Conservation (phyloP, 1,284 basidiomycete species). For the Kalmanozyma brasiliensis region DNA sequence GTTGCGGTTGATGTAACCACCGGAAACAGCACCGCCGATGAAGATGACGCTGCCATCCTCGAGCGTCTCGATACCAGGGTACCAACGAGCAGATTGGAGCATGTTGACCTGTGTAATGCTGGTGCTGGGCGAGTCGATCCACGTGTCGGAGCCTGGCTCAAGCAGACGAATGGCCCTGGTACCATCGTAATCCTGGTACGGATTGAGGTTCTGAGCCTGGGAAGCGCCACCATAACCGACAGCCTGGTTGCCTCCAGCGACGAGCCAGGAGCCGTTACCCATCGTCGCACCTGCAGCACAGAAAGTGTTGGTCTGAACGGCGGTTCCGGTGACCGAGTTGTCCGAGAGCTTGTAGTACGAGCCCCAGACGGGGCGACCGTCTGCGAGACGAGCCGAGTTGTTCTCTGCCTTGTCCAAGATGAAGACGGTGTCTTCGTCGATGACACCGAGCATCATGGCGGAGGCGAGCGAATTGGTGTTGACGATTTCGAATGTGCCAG, state of each 20-base stretch:
- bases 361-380: conserved; percentile 62
- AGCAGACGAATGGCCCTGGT: conserved; percentile 63
- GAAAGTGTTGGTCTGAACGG: conserved; percentile 68
- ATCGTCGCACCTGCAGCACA: conserved; percentile 67
- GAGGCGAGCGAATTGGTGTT: conserved; percentile 60
- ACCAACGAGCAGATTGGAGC: conserved; percentile 63
- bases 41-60: conserved; percentile 63
- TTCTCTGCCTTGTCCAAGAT: conserved; percentile 69
- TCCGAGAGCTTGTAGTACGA: conserved; percentile 56
- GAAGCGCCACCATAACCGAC: conserved; percentile 62
- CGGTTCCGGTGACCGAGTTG: conserved; percentile 55
- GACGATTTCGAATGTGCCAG: conserved; percentile 60
- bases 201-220: conserved; percentile 30
- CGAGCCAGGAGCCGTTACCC: conserved; percentile 68
- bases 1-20: conserved; percentile 68
- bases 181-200: conserved; percentile 64
- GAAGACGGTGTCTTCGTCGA: conserved; percentile 65
- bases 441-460: conserved; percentile 67
- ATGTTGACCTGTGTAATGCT: conserved; percentile 41
- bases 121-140: conserved; percentile 55
- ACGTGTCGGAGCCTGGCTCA: conserved; percentile 51
- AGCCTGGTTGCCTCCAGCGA: conserved; percentile 68
- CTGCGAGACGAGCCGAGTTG: conserved; percentile 53
- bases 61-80: conserved; percentile 65
- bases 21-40: conserved; percentile 61